These are phyloP conservation scores for Nitzschia sp. DNA, from an alignment of 108 stramenopile species.

Conservation along the genomic window DNA sequence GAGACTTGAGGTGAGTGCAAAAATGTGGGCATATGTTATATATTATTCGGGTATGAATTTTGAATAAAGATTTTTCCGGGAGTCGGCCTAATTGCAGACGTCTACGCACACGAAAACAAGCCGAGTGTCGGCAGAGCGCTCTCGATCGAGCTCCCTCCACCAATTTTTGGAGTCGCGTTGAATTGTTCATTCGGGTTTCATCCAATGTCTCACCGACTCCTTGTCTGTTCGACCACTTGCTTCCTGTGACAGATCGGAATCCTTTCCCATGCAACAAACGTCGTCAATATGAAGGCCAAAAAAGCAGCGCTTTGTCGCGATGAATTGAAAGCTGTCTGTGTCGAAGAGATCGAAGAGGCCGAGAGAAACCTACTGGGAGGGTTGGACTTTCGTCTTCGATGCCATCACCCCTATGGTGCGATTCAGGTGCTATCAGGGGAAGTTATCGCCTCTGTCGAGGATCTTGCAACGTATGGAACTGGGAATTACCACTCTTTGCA, in stretches of 20 bases:
- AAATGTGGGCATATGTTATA: not conserved
- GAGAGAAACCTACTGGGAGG: slow-evolving; percentile 47
- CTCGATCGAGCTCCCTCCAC: no score
- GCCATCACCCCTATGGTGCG: slow-evolving; percentile 48
- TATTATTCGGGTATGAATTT: slow-evolving; percentile 7
- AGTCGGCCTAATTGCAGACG: slow-evolving; percentile 2
- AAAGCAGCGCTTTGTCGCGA: slow-evolving; percentile 27
- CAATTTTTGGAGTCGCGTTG: not conserved
- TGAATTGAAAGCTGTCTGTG: slow-evolving; percentile 38
- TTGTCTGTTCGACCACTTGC: not conserved
- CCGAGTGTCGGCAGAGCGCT: not conserved
- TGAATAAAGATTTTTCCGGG: slow-evolving; percentile 17
- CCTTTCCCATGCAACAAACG: slow-evolving; percentile 43
- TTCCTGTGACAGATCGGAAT: slow-evolving; percentile 33
- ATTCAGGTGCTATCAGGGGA: slow-evolving; percentile 31
- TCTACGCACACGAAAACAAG: not conserved
- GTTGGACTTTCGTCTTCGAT: slow-evolving; percentile 48
- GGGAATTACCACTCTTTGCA: not conserved
- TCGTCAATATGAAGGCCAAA: slow-evolving; percentile 38
- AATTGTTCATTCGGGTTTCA: not conserved
- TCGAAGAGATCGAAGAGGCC: slow-evolving; percentile 46
- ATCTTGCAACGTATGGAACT: not conserved
- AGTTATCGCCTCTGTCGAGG: slow-evolving; percentile 11
- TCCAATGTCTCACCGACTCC: no score
- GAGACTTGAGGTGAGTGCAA: slow-evolving; percentile 15